Base-by-base conservation (phyloP, 176 grass and related monocot genomes). In the Rhynchospora tenuis region DNA sequence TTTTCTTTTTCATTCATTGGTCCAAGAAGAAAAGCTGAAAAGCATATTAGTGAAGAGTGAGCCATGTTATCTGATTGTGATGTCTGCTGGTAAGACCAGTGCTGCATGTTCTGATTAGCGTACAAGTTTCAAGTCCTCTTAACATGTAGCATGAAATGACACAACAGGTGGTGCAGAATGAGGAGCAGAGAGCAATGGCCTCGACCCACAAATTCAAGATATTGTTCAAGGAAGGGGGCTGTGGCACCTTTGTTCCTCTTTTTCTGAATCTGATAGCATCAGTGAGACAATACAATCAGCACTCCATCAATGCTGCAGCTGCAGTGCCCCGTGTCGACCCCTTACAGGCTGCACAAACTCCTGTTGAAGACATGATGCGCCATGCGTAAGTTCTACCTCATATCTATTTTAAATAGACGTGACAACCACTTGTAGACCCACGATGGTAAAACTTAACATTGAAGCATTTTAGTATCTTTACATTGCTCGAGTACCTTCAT, bases 141-240 rank as follows among this genome's bases (percentile, higher is more conserved):
- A 29, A 76, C 22, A 68, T 17, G 10, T 52, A 4, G 14, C 24
- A 51, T 54, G 16, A 52, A 55, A 76, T 54, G 22, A 54, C 17
- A 76, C 43, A 76, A 76, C 76, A 99, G 96, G 89, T 99, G 66
- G 89, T 99, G 84, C 83, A 89, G 29, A 92, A 95, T 13, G 86
- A 64, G 63, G 89, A 93, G 83, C 90, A 90, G 50, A 99, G 93
- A 75, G 93, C 91, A 11, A 31, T 99, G 20, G 92, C 91, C 83
- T 99, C 96, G 0, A 93, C 93, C n/a, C 93, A 99, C 84, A 90
- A 89, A 57, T 99, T 95, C 85, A 99, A 99, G 91, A 93, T 99
- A 86, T 86, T 99, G 89, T 99, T 99, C 80, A 99, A 99, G 86
- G 96, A 99, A 63, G 96, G 96, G 0, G 96, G 96, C 2, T 99